Base-by-base conservation (phyloP, 345 rosid species). In the Eucalyptus fibrosa region DNA sequence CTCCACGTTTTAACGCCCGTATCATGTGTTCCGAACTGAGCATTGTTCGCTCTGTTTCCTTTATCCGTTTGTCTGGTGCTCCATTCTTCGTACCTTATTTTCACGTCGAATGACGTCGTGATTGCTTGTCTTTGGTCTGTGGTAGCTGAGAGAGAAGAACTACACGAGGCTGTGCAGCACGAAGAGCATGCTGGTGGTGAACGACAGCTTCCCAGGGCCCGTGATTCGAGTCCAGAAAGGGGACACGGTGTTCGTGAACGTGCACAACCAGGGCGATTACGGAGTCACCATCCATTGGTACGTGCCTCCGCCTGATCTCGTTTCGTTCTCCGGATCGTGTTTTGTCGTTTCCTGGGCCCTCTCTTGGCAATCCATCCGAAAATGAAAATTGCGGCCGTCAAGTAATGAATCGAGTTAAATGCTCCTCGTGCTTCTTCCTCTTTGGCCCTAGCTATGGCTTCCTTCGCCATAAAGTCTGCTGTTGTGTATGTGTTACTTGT, bases 201-300 rank as follows among this genome's bases (percentile, higher is more conserved):
- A 90, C 49, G 89, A 87, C 55, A 80, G 87, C 81, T 87, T 90
- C 82, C 91, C 91, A 10, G 91, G 91, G 44, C 91, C 91, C 3
- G 50, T 37, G 81, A 44, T 90, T 16, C 56, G 89, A 42, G 87
- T 90, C 80, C 89, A 59, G 24, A 80, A 77, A 55, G 91, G 91
- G 9, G 91, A 90, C 44, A 90, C 91, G 12, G 87, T 40, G 34
- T 90, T 67, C 47, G 80, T 87, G 81, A 90, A 87, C 18, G 62
- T 87, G 59, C 59, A 90, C 3, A 90, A 90, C 59, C 87, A 90
- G 50, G 91, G 87, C 15, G 14, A 56, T 12, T 87, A 90, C 26
- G 89, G 56, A 13, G 5, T 90, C 24, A 87, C 91, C 87, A 80
- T 90, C 53, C 91, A 90, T 47, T 90, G 91, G 91, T 89, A 87